A percentile compares a stretch with the other conserved stretches of the same genome.
phyloP scores from a whole-genome alignment of 164 flowering plant genomes.

The Annona cherimola region DNA sequence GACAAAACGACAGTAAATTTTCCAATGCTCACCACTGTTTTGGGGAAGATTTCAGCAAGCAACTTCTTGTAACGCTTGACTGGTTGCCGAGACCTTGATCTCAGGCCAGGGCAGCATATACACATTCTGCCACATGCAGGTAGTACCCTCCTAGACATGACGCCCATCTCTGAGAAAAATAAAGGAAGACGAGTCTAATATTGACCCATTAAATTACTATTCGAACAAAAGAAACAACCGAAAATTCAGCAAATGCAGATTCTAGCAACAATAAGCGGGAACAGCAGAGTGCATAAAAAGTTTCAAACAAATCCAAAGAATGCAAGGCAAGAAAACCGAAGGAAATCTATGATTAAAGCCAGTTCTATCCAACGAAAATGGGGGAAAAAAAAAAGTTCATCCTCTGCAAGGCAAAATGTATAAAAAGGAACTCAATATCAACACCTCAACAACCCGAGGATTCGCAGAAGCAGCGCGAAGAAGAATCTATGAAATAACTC shows the following conservation, averaged over 20 bases:
- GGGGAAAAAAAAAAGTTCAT: not conserved
- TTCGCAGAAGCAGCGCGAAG: not conserved
- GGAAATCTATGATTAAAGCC: too few relatives aligned
- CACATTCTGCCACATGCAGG: slow-evolving; percentile 90
- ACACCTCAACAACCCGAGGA: too few relatives aligned
- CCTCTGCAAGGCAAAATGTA: not conserved
- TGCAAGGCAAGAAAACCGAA: not conserved
- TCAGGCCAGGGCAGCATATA: slow-evolving; percentile 88
- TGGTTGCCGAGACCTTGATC: slow-evolving; percentile 90
- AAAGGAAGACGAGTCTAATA: not conserved
- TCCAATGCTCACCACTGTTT: slow-evolving; percentile 46
- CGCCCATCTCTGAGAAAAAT: slow-evolving; percentile 58
- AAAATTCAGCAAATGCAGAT: too few relatives aligned
- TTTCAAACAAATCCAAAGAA: not conserved
- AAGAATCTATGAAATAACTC: not conserved
- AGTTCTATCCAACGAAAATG: not conserved
- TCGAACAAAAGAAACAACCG: too few relatives aligned
- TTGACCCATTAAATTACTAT: too few relatives aligned
- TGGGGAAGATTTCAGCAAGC: slow-evolving; percentile 86
- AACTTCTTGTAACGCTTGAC: slow-evolving; percentile 91
- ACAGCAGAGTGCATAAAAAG: not conserved
- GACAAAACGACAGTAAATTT: not conserved
- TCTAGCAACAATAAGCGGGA: too few relatives aligned
- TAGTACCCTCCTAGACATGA: slow-evolving; percentile 71
- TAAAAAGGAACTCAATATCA: not conserved